Percentiles rank a stretch among this genome's conserved stretches.
These are phyloP conservation scores for Macrocybe gigantea DNA, from an alignment of 768 basidiomycete genomes.

Conservation along the genomic window DNA sequence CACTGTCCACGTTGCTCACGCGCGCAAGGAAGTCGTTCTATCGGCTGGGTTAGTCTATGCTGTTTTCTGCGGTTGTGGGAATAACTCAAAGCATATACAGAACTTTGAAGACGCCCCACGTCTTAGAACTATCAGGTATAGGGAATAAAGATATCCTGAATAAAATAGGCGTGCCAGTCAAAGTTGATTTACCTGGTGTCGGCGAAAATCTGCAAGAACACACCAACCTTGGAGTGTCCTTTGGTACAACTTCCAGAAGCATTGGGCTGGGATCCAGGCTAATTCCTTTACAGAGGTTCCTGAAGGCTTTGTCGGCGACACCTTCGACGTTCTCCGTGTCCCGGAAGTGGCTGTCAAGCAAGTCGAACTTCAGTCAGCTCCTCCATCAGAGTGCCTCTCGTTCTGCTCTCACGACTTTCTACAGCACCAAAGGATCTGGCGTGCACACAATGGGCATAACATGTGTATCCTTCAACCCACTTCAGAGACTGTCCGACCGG, in stretches of 20 bases:
- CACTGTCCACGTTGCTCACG: not conserved
- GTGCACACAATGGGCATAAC: slow-evolving; percentile 11
- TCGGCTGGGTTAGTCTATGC: slow-evolving; percentile 1
- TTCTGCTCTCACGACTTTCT: not conserved
- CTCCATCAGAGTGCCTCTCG: not conserved
- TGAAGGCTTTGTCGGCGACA: slow-evolving; percentile 2
- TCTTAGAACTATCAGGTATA: slow-evolving; percentile 56
- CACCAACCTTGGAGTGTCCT: not conserved
- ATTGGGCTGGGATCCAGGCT: not conserved
- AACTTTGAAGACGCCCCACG: slow-evolving; percentile 40
- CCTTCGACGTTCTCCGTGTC: slow-evolving; percentile 11
- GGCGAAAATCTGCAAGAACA: slow-evolving; percentile 44
- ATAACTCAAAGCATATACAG: slow-evolving; percentile 8
- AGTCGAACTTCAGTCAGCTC: slow-evolving; percentile 1
- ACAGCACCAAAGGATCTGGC: slow-evolving; percentile 8
- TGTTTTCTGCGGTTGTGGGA: not conserved
- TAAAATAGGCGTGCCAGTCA: slow-evolving; percentile 26
- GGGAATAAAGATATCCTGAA: slow-evolving; percentile 35
- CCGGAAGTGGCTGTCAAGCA: slow-evolving; percentile 2
- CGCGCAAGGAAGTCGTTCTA: slow-evolving; percentile 4
- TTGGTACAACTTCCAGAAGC: not conserved
- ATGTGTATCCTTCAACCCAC: slow-evolving; percentile 10
- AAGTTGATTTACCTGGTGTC: slow-evolving; percentile 29
- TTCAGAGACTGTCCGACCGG: slow-evolving; percentile 8
- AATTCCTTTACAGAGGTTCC: slow-evolving; percentile 9